phyloP scores from a whole-genome alignment of 139 green algal genomes.

The Marvania coccoides region DNA sequence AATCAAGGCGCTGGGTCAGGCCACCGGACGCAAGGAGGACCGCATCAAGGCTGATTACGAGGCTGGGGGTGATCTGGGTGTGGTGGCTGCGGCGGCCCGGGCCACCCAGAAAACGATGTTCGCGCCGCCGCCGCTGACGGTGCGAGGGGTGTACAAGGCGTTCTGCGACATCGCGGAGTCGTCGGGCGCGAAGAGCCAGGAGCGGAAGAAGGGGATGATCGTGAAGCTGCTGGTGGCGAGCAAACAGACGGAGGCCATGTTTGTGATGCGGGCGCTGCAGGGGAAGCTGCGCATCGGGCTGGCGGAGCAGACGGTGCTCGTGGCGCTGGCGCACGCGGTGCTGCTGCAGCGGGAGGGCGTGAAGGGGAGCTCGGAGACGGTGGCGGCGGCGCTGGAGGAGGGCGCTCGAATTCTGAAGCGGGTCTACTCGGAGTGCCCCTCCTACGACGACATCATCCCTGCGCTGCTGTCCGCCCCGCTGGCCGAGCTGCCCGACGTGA shows the following conservation, averaged over 20 bases:
- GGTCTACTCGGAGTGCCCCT: constrained; percentile 84
- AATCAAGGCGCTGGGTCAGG: constrained; percentile 78
- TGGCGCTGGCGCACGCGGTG: constrained; percentile 80
- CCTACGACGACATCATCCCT: constrained; percentile 79
- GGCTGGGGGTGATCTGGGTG: constrained; percentile 79
- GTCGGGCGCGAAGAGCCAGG: constrained; percentile 49
- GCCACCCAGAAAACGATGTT: constrained; percentile 49
- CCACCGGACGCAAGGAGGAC: constrained; percentile 75
- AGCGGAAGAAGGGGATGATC: constrained; percentile 73
- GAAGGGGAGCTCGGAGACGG: constrained; percentile 2
- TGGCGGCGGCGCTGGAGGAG: constrained; percentile 64
- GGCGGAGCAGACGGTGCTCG: constrained; percentile 87
- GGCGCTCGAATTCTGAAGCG: constrained; percentile 67
- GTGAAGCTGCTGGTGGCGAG: constrained; percentile 79
- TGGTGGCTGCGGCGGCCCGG: constrained; percentile 55
- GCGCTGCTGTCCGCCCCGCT: constrained; percentile 64
- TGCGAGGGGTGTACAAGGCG: constrained; percentile 39
- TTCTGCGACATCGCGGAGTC: constrained; percentile 67
- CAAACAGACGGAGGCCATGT: constrained; percentile 78
- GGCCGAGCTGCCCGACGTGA: constrained; percentile 15
- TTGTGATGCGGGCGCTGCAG: constrained; percentile 80
- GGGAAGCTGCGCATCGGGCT: constrained; percentile 96
- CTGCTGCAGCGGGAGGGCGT: constrained; percentile 49
- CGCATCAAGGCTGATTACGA: constrained; percentile 80
- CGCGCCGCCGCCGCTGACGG: constrained; percentile 37